Conservation (phyloP, 352 stramenopile species). For the Pythium myriotylum region DNA sequence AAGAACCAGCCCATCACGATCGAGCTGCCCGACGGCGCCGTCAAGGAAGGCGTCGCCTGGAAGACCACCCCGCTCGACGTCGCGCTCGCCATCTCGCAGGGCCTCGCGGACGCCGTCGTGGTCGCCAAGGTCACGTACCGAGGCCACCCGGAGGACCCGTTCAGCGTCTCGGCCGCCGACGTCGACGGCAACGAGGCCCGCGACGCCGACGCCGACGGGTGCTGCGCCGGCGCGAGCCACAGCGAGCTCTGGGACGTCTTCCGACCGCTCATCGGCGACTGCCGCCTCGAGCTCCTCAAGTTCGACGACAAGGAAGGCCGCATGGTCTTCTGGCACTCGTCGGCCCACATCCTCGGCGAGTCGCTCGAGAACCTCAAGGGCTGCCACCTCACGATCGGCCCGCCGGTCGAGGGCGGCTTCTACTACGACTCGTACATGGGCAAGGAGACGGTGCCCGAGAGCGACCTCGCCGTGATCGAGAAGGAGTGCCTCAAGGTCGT, state of each 20-base stretch:
- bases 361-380: constrained; percentile 98
- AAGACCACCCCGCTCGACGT: constrained; percentile 98
- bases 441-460: constrained; percentile 50
- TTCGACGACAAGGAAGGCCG: constrained; percentile 94
- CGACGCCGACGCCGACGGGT: constrained; percentile 57
- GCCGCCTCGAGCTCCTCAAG: constrained; percentile 97
- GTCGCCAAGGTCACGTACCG: constrained; percentile 93
- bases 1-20: constrained; percentile 93
- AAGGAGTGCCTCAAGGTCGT: constrained; percentile 94
- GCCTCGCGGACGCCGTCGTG: constrained; percentile 92
- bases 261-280: constrained; percentile 96
- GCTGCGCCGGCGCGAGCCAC: constrained; percentile 52
- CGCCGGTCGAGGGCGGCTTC: constrained; percentile 97
- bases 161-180: constrained; percentile 80
- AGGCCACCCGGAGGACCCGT: constrained; percentile 67
- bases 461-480: constrained; percentile 89
- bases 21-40: constrained; percentile 96
- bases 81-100: constrained; percentile 93
- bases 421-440: constrained; percentile 99
- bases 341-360: constrained; percentile 97
- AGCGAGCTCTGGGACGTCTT: constrained; percentile 97
- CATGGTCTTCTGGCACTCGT: constrained; percentile 98
- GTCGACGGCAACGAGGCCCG: constrained; percentile 86
- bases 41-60: constrained; percentile 91
- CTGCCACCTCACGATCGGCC: constrained; percentile 92